A percentile compares a stretch with the other conserved stretches of the same genome.
These are phyloP conservation scores for Aspergillus latus DNA, from an alignment of 2,329 filamentous ascomycete genomes.

Conservation along the genomic window DNA sequence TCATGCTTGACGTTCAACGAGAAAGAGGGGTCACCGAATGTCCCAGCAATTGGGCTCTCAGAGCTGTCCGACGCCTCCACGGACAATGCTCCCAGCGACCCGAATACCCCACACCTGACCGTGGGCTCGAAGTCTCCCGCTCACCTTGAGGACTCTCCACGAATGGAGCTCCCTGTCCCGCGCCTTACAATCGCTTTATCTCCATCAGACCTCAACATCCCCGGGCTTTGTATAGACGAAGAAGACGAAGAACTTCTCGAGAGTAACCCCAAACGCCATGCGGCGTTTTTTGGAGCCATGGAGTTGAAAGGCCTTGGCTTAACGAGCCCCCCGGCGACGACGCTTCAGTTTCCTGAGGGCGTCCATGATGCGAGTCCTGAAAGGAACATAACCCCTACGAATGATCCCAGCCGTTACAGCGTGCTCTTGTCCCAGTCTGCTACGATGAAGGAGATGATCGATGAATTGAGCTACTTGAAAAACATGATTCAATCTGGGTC, in stretches of 20 bases:
- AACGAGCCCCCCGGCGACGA: slow-evolving; percentile 26
- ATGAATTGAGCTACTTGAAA: slow-evolving; percentile 54
- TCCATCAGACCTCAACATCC: slow-evolving; percentile 29
- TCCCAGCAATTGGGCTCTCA: slow-evolving; percentile 22
- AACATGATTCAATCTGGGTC: slow-evolving; percentile 44
- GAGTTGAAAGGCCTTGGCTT: slow-evolving; percentile 32
- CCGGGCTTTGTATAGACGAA: slow-evolving; percentile 37
- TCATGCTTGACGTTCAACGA: slow-evolving; percentile 37
- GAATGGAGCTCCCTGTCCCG: slow-evolving; percentile 26
- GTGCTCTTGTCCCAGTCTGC: slow-evolving; percentile 3
- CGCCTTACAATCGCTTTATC: slow-evolving; percentile 29
- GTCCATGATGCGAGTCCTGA: slow-evolving; percentile 6
- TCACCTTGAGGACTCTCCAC: slow-evolving; percentile 27
- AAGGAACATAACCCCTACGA: neutral
- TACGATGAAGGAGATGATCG: slow-evolving; percentile 49
- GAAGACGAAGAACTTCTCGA: slow-evolving; percentile 31
- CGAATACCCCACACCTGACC: slow-evolving; percentile 39
- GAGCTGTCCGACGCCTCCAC: slow-evolving; percentile 26
- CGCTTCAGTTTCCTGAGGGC: slow-evolving; percentile 24
- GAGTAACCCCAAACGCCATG: slow-evolving; percentile 39
- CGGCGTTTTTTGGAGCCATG: slow-evolving; percentile 35
- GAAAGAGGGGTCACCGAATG: slow-evolving; percentile 22
- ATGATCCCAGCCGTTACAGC: slow-evolving; percentile 7
- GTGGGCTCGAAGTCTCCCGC: slow-evolving; percentile 32
- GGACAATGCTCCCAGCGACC: slow-evolving; percentile 30